Conservation (phyloP, 129 eudicot genomes). For the Tagetes patula region DNA sequence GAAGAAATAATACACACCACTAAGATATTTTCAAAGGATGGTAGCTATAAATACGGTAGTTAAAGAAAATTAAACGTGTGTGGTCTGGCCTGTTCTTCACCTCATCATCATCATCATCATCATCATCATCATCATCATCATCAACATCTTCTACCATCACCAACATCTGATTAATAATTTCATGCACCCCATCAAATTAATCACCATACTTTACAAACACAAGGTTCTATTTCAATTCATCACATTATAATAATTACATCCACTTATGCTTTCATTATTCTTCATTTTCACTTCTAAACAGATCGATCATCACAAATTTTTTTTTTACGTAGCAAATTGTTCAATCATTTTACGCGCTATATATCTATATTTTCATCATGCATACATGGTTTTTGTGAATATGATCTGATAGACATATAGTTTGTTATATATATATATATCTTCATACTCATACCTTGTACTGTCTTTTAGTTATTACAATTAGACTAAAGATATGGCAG, state of each 20-base stretch:
- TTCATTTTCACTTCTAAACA: too few species aligned
- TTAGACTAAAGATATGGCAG: constrained; percentile 35
- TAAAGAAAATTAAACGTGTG: constrained; percentile 32
- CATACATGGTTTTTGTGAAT: too few species aligned
- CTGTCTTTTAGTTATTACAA: too few species aligned
- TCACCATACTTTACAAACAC: constrained; percentile 1
- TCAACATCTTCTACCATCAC: neutral
- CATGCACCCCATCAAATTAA: neutral
- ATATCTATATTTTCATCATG: too few species aligned
- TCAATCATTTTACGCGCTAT: too few species aligned
- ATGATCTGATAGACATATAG: too few species aligned
- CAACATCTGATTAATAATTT: constrained; percentile 12
- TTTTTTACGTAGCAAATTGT: too few species aligned
- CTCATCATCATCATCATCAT: constrained; percentile 6
- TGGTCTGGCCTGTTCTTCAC: constrained; percentile 31
- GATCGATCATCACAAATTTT: too few species aligned
- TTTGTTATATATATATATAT: neutral
- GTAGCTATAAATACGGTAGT: constrained; percentile 40
- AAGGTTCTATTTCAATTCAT: constrained; percentile 18
- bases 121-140: constrained; percentile 13
- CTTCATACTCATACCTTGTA: too few species aligned
- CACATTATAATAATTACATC: neutral
- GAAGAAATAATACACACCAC: neutral
- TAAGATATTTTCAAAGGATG: neutral
- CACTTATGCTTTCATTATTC: too few species aligned